Base-by-base conservation (phyloP, 2,329 filamentous ascomycete species). In the Biscogniauxia marginata region DNA sequence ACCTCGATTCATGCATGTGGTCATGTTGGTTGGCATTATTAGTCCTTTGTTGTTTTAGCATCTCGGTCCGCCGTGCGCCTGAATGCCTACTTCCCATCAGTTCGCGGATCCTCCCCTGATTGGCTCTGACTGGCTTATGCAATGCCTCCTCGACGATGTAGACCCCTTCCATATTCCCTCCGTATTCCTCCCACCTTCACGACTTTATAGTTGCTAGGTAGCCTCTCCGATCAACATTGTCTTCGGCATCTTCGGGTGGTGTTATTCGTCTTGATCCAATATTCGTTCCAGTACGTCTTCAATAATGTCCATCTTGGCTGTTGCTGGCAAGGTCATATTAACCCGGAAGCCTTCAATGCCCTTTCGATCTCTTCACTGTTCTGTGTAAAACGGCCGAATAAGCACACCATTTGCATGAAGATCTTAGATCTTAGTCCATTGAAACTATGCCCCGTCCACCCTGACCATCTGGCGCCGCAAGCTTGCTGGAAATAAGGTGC, bases 331-430 rank as follows among this genome's bases (percentile, higher is more conserved):
- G 44, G 60, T 69, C 71, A 80, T 44, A 78, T 39, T 44, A 78
- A 64, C 70, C 78, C 78, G 18, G 64, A 62, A 11, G 71, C 64
- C 67, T 74, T 74, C 54, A 80, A 71, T 30, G 70, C 69, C 13
- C 61, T 63, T 50, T 72, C 61, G 55, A 79, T 61, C 43, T 72
- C 64, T 55, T 78, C 71, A 55, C 62, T 58, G 48, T 54, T 60
- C 68, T 71, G 67, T 65, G 45, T 58, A 64, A 52, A 63, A 4
- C 46, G 56, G 58, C 65, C 60, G 62, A 62, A 69, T 70, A 63
- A 70, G 65, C 61, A 63, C 65, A 57, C 59, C 30, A 16, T 11
- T 25, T 57, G 48, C 57, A 49, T 59, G 57, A 53, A 64, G 63
- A 62, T 54, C 64, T 56, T 59, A n/a, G n/a, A n/a, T n/a, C n/a